Evolutionary conservation across 2,329 filamentous ascomycete genomes (phyloP).

Genomic region (Dothiorella sarmentorum): DNA sequence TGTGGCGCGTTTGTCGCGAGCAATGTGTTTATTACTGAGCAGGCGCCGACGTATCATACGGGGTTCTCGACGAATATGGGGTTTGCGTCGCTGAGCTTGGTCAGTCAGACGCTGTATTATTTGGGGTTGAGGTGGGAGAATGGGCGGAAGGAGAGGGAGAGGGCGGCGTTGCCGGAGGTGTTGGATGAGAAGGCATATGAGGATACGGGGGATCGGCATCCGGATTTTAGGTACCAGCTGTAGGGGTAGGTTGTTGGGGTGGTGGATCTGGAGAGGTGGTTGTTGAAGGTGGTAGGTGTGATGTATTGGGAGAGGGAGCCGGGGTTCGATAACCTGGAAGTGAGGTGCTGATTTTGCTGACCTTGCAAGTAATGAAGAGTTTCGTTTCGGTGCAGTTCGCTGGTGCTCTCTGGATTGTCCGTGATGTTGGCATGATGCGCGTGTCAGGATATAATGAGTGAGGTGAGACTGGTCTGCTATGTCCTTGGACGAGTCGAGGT

Average conservation of each 20-base stretch:
- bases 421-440: no score
- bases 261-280: background rate
- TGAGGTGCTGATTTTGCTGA: no score
- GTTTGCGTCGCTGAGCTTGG: conserved; percentile 21
- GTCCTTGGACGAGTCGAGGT: no score
- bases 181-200: conserved; percentile 11
- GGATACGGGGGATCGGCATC: conserved; percentile 12
- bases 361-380: no score
- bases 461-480: no score
- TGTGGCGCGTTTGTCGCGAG: conserved; percentile 15
- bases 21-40: conserved; percentile 18
- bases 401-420: no score
- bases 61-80: conserved; percentile 24
- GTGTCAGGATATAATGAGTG: no score
- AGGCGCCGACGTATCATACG: conserved; percentile 12
- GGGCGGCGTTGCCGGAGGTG: background rate
- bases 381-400: no score
- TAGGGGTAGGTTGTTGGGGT: background rate
- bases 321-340: no score
- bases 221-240: conserved; percentile 19
- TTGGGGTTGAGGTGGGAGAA: conserved; percentile 17
- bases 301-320: no score
- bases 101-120: conserved; percentile 22
- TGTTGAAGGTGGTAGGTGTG: no score
- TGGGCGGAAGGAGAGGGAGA: conserved; percentile 1